Base-by-base conservation (phyloP, 140 eudicot species). In the Ambrosia hybrid region DNA sequence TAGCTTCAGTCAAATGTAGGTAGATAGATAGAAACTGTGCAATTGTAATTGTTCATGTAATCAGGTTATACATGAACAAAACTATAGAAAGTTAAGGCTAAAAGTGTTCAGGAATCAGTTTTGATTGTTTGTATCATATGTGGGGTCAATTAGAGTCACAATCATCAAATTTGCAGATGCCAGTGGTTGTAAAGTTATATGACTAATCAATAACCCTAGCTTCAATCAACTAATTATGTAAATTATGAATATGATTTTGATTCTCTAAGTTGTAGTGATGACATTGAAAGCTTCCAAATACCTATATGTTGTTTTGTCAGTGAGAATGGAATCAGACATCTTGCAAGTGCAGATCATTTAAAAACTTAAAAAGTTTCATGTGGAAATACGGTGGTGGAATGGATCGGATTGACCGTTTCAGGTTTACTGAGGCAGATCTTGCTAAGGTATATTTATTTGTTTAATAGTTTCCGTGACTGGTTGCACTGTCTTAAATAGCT, bases 381-480 rank as follows among this genome's bases (percentile, higher is more conserved):
- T 92, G 95, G 96, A 92, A 86, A 55, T 69, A 92, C 12, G 98
- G 98, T 57, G 98, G 92, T 70, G 88, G 73, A 43, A 89, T 83
- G 95, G 86, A 87, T 57, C 82, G 76, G 15, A 51, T 85, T 43
- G 89, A 92, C 70, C 74, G 75, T 67, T 87, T 87, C 65, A 67
- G 86, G 36, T 55, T 92, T 76, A 15, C 88, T 4, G 96, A 85
- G 56, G 60, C 57, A 46, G 98, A 93, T 55, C 73, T 81, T 55
- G 83, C 86, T 17, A 90, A 90, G 98, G 98, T 93, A 82, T 41
- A 43, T 66, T 49, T 38, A 21, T 65, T 75, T 26, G 9, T 3
- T 2, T 38, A 1, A 2, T 36, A 36, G 39, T 36, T 36, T 38
- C 1, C n/a, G n/a, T n/a, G n/a, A n/a, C n/a, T n/a, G n/a, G n/a